Base-by-base conservation (phyloP, 2,329 filamentous ascomycete species). In the Sporothrix brunneoviolacea region DNA sequence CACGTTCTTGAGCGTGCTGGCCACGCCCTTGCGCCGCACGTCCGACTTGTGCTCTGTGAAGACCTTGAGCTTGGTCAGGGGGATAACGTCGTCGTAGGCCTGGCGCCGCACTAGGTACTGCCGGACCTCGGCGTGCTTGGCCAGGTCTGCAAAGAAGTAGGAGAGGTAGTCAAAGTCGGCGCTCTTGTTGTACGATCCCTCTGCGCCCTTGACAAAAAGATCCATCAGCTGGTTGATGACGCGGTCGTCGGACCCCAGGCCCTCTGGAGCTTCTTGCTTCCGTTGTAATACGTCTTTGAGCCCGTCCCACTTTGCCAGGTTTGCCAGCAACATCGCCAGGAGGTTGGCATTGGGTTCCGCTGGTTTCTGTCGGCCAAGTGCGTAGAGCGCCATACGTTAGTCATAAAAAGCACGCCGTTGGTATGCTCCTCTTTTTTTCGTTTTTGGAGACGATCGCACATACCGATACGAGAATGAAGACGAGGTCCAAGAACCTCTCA, bases 141-240 rank as follows among this genome's bases (percentile, higher is more conserved):
- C 85, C 9, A 98, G 75, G 65, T 98, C 91, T 36, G 93, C 91
- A 64, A 98, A 94, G 50, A 96, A 75, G 64, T 97, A 98, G 37
- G 90, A 83, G 21, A 98, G 79, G 68, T 97, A 96, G 70, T 98
- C 90, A 66, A 83, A 97, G 68, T 91, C 79, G 54, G 90, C 90
- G 22, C 85, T 66, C 62, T 86, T 84, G 74, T 97, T 97, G 68
- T 93, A 90, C 9, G 76, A 74, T 21, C 86, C 86, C 54, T 86
- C 83, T 19, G 88, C 83, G 18, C 91, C 91, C 70, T 93, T 94
- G 64, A 97, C 93, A 64, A 98, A 98, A 60, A 94, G 84, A 66
- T 97, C 93, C 65, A 98, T 82, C 27, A 98, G 73, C 68, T 97
- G 93, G 65, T 96, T 90, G 60, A 97, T 80, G 4, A 88, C 83